Percentiles rank a stretch among this genome's conserved stretches.
Conservation (phyloP, 805 yeast species). For the Brettanomyces sp. region DNA sequence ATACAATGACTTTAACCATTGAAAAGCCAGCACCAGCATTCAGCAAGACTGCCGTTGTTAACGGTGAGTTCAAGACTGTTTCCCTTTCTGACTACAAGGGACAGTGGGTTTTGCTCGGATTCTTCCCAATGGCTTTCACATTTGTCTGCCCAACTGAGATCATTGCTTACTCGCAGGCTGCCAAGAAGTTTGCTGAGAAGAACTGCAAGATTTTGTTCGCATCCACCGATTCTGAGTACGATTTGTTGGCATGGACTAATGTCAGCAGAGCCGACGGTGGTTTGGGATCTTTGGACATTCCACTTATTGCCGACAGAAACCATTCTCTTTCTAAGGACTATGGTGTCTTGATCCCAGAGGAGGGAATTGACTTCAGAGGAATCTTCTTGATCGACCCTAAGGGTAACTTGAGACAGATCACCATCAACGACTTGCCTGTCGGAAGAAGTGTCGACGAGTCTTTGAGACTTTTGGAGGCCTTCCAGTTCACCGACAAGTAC, state of each 20-base stretch:
- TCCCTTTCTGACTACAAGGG: slow-evolving; percentile 94
- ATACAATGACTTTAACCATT: slow-evolving; percentile 73
- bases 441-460: slow-evolving; percentile 99
- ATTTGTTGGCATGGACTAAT: slow-evolving; percentile 97
- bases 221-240: slow-evolving; percentile 97
- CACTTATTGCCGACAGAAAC: slow-evolving; percentile 94
- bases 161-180: slow-evolving; percentile 96
- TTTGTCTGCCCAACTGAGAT: slow-evolving; percentile 99
- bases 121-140: slow-evolving; percentile 98
- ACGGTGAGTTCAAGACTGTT: slow-evolving; percentile 93
- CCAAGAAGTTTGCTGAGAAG: slow-evolving; percentile 77
- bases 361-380: slow-evolving; percentile 96
- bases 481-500: slow-evolving; percentile 98
- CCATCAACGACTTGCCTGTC: slow-evolving; percentile 98
- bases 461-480: slow-evolving; percentile 93
- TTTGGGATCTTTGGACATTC: slow-evolving; percentile 89
- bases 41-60: slow-evolving; percentile 94
- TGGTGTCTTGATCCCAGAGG: slow-evolving; percentile 96
- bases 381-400: slow-evolving; percentile 95
- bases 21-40: slow-evolving; percentile 96
- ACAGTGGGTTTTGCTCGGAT: slow-evolving; percentile 94
- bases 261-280: slow-evolving; percentile 97
- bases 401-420: slow-evolving; percentile 90
- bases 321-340: slow-evolving; percentile 90
- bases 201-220: slow-evolving; percentile 89